Percentiles rank a stretch among this genome's conserved stretches.
phyloP scores from a whole-genome alignment of 768 basidiomycete genomes.

The Rhizopogon rudus region DNA sequence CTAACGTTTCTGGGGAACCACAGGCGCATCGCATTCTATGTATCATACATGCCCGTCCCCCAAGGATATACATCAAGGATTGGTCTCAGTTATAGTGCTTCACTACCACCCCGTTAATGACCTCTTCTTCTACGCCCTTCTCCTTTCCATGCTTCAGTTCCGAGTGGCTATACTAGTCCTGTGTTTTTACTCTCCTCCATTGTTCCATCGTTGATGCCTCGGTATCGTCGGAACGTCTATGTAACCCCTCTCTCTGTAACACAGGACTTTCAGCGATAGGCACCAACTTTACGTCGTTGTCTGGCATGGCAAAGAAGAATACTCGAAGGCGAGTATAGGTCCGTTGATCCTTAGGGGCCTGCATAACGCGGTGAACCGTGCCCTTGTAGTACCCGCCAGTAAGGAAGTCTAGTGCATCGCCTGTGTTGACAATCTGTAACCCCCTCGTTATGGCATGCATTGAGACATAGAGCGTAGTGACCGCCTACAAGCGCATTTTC shows the following conservation, averaged over 20 bases:
- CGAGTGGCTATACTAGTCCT: slow-evolving; percentile 41
- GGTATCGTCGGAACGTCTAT: slow-evolving; percentile 29
- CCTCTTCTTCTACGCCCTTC: slow-evolving; percentile 48
- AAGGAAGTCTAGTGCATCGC: slow-evolving; percentile 55
- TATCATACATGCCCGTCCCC: too few species aligned
- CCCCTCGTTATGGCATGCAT: background rate
- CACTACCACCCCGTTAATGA: slow-evolving; percentile 48
- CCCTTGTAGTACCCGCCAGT: slow-evolving; percentile 57
- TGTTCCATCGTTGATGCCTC: slow-evolving; percentile 46
- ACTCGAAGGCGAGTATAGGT: slow-evolving; percentile 45
- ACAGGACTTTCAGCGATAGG: slow-evolving; percentile 46
- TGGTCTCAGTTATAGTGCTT: slow-evolving; percentile 46
- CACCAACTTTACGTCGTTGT: slow-evolving; percentile 43
- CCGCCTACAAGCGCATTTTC: slow-evolving; percentile 48
- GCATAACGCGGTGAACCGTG: slow-evolving; percentile 58
- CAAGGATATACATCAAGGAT: too few species aligned
- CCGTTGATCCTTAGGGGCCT: slow-evolving; percentile 52
- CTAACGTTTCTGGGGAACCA: too few species aligned
- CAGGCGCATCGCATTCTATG: too few species aligned
- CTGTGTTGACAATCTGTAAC: slow-evolving; percentile 52
- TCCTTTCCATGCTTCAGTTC: slow-evolving; percentile 36
- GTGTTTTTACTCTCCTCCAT: slow-evolving; percentile 48
- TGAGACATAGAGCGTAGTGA: background rate
- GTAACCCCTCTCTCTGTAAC: slow-evolving; percentile 39
- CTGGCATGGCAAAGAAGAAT: slow-evolving; percentile 52